phyloP scores from a whole-genome alignment of 805 yeast species.

The Kurtzmaniella cleridarum region DNA sequence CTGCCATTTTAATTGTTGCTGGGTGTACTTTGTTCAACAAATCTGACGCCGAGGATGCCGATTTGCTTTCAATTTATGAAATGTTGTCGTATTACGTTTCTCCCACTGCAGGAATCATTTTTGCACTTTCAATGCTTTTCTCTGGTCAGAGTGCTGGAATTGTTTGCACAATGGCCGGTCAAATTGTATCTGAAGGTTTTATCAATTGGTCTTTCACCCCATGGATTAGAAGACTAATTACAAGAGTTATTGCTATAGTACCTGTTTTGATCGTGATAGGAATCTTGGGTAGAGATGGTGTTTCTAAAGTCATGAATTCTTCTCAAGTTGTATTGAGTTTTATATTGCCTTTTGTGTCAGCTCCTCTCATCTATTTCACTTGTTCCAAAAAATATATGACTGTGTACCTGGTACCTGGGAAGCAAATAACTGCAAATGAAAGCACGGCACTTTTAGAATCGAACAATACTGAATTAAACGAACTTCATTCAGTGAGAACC shows the following conservation, averaged over 20 bases:
- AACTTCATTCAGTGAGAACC: conserved; percentile 12
- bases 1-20: conserved; percentile 42
- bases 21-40: conserved; percentile 36
- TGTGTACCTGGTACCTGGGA: conserved; percentile 12
- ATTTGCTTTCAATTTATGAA: conserved; percentile 38
- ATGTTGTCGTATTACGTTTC: conserved; percentile 40
- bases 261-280: conserved; percentile 36
- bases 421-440: background rate
- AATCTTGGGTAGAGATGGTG: conserved; percentile 39
- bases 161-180: conserved; percentile 46
- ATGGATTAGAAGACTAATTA: conserved; percentile 38
- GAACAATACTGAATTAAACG: conserved; percentile 8
- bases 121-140: conserved; percentile 42
- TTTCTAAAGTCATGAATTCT: conserved; percentile 39
- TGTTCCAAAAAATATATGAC: conserved; percentile 35
- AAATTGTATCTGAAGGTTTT: conserved; percentile 41
- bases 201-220: conserved; percentile 40
- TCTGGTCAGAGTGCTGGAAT: conserved; percentile 45
- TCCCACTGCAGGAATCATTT: conserved; percentile 40
- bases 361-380: conserved; percentile 42
- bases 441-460: conserved; percentile 3
- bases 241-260: conserved; percentile 36
- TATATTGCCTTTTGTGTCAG: conserved; percentile 39
- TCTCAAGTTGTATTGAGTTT: conserved; percentile 42
- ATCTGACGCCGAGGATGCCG: conserved; percentile 43